Base-by-base conservation (phyloP, 1,139 yeast genomes). In the Hyphopichia pseudoburtonii region DNA sequence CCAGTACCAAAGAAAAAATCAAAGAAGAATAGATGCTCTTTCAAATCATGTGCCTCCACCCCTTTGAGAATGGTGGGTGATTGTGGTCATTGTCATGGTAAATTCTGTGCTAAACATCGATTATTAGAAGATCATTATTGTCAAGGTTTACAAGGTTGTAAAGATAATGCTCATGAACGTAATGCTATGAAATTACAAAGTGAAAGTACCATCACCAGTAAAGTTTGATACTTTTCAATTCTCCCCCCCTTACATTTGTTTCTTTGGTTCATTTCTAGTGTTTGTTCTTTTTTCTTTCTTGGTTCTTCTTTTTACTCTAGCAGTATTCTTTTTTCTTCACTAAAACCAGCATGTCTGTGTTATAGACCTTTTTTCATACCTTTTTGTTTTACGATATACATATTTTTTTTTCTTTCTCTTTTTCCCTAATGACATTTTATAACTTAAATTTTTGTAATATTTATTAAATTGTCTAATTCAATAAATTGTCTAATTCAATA, bases 51-150 rank as follows among this genome's bases (percentile, higher is more conserved):
- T 61, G 67, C 73, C 23, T 73, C 85, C 12, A 69, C 78, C 3
- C 88, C 92, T 1, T 74, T 87, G 41, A 77, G 95, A 46, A 85
- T 88, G 66, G 94, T 86, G 28, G 96, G 96, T 28, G 89, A 84
- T 59, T 89, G 97, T 60, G 76, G 81, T 40, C 86, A 82, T 55
- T 89, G 96, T 59, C 80, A 80, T 37, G 95, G 96, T 32, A 85
- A 83, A 55, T 88, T 80, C 60, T 88, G 97, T 62, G 86, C 94
- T 28, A 84, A 84, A 54, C 97, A 88, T 64, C 73, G 97, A 42
- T 72, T 89, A 42, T 71, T 88, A 62, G 97, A 88, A 61, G 88
- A 84, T 60, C 97, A 88, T 62, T 62, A 76, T 43, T 88, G 97
- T 57, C 69, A 75, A 42, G 95, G 94, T 7, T 75, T 88, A 44